Evolutionary conservation across 2,329 filamentous ascomycete species (phyloP).

Genomic region (Trichoderma polysporum): DNA sequence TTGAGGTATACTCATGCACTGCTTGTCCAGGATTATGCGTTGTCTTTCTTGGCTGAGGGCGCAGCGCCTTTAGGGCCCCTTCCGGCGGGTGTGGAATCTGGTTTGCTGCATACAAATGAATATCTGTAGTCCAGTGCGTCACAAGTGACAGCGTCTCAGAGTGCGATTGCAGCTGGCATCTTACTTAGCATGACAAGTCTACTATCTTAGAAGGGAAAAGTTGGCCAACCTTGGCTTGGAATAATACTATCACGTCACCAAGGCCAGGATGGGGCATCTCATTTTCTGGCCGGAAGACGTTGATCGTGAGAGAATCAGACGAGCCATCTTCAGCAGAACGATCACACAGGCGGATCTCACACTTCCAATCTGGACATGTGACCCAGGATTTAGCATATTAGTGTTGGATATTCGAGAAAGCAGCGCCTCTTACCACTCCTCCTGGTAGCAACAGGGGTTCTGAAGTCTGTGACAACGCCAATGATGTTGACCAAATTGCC

Average conservation of each 20-base stretch:
- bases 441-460: constrained; percentile 50
- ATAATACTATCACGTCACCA: constrained; percentile 46
- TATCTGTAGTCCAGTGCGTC: constrained; percentile 41
- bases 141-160: constrained; percentile 41
- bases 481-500: constrained; percentile 56
- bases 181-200: not conserved
- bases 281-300: constrained; percentile 57
- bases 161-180: constrained; percentile 11
- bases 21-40: constrained; percentile 25
- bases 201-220: not conserved
- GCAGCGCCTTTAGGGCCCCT: constrained; percentile 37
- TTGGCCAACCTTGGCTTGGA: constrained; percentile 52
- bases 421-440: constrained; percentile 49
- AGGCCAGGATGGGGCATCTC: constrained; percentile 49
- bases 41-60: constrained; percentile 24
- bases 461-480: constrained; percentile 68
- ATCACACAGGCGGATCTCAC: constrained; percentile 61
- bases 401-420: not conserved
- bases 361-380: constrained; percentile 54
- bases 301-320: constrained; percentile 46
- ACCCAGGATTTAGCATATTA: not conserved
- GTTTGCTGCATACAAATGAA: constrained; percentile 44
- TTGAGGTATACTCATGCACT: constrained; percentile 48
- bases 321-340: constrained; percentile 48
- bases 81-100: constrained; percentile 37